Conservation (phyloP, 23 red algal genomes). For the Chondrus crispus region DNA sequence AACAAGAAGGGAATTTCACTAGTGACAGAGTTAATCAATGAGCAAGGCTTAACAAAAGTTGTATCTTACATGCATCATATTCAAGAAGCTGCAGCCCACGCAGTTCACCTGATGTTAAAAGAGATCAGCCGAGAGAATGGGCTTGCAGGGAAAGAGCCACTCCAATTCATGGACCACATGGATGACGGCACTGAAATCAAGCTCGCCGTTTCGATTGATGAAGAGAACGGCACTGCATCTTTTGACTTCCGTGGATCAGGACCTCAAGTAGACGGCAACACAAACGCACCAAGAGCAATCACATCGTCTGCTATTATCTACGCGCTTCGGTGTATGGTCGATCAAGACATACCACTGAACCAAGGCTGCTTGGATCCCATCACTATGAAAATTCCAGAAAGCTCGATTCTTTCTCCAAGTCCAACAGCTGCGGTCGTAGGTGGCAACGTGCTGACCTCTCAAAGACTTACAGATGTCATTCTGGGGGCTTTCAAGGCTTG, state of each 20-base stretch:
- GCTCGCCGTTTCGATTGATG: conserved; percentile 67
- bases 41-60: conserved; percentile 50
- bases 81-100: conserved; percentile 66
- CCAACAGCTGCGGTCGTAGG: conserved; percentile 83
- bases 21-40: conserved; percentile 62
- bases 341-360: conserved; percentile 88
- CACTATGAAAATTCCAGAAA: conserved; percentile 65
- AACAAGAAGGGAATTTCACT: conserved; percentile 93
- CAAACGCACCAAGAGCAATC: conserved; percentile 88
- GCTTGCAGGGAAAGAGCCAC: background rate
- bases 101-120: conserved; percentile 73
- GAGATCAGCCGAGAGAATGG: conserved; percentile 22
- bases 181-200: conserved; percentile 87
- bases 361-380: conserved; percentile 97
- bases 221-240: conserved; percentile 46
- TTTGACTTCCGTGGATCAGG: conserved; percentile 93
- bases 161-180: conserved; percentile 74
- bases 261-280: conserved; percentile 75
- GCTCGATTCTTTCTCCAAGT: conserved; percentile 67
- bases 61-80: conserved; percentile 92
- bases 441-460: conserved; percentile 97
- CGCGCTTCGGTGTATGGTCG: conserved; percentile 89
- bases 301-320: conserved; percentile 94
- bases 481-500: conserved; percentile 90
- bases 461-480: conserved; percentile 96